A percentile compares a stretch with the other conserved stretches of the same genome.
These are phyloP conservation scores for Panaeolus cyanescens DNA, from an alignment of 768 basidiomycete species.

Conservation along the genomic window DNA sequence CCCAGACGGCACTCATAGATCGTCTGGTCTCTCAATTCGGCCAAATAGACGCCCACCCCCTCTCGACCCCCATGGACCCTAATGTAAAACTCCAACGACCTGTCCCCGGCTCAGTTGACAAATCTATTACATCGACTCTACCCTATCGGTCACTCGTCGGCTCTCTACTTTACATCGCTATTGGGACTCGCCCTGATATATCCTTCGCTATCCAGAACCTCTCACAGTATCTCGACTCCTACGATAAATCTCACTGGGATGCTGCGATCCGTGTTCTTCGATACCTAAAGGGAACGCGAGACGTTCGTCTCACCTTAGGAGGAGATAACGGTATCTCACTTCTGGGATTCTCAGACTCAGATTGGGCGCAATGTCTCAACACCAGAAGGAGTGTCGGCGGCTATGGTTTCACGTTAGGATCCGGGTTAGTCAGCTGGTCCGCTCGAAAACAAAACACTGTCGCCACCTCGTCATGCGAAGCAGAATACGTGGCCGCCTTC, in stretches of 20 bases:
- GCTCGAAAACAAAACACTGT: conserved; percentile 33
- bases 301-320: too few species aligned
- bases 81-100: conserved; percentile 16
- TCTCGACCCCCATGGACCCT: conserved; percentile 30
- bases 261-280: conserved; percentile 17
- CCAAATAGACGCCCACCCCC: conserved; percentile 17
- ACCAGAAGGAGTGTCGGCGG: conserved; percentile 32
- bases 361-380: conserved; percentile 15
- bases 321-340: too few species aligned
- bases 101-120: conserved; percentile 1
- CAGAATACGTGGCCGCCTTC: conserved; percentile 35
- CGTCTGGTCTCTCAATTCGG: conserved; percentile 25
- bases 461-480: conserved; percentile 34
- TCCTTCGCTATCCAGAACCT: conserved; percentile 1
- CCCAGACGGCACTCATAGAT: conserved; percentile 23
- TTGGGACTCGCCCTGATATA: too few species aligned
- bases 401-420: conserved; percentile 27
- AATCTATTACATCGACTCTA: conserved; percentile 4
- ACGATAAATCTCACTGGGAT: conserved; percentile 19
- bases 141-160: conserved; percentile 28
- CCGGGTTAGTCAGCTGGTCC: conserved; percentile 32
- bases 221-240: conserved; percentile 26
- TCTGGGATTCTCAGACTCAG: too few species aligned
- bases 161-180: too few species aligned
- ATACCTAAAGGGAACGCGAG: conserved; percentile 14